Percentiles rank a stretch among this genome's conserved stretches.
phyloP scores from a whole-genome alignment of 208 protist species.

The Phytomonas sp. region DNA sequence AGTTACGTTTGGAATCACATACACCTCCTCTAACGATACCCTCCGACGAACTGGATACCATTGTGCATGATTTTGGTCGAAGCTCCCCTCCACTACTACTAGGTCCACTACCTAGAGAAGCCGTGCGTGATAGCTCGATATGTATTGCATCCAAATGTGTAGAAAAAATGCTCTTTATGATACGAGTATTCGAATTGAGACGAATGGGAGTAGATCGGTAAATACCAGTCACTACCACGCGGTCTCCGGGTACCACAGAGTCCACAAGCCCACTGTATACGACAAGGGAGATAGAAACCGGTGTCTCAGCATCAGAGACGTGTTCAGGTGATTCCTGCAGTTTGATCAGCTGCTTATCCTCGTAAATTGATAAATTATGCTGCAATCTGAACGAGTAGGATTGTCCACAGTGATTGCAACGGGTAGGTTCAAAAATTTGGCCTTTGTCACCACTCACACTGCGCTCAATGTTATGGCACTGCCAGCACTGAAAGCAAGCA shows the following conservation, averaged over 20 bases:
- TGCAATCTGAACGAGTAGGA: conserved; percentile 86
- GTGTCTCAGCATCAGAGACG: conserved; percentile 98
- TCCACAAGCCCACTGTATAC: conserved; percentile 96
- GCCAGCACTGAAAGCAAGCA: conserved; percentile 94
- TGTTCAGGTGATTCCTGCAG: conserved; percentile 97
- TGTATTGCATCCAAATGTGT: conserved; percentile 97
- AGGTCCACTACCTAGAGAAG: conserved; percentile 19
- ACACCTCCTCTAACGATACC: neutral
- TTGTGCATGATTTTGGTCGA: neutral
- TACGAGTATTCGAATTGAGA: conserved; percentile 90
- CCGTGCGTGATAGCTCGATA: conserved; percentile 84
- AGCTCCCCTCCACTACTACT: neutral
- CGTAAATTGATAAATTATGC: conserved; percentile 94
- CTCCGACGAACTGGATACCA: neutral
- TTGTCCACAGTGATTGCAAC: conserved; percentile 88
- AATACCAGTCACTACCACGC: conserved; percentile 97
- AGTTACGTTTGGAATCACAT: neutral
- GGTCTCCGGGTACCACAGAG: conserved; percentile 93
- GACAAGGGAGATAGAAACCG: conserved; percentile 94
- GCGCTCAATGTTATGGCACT: conserved; percentile 82
- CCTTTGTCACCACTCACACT: conserved; percentile 83
- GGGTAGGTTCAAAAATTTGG: conserved; percentile 94
- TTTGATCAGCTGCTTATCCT: conserved; percentile 96
- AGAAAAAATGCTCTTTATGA: conserved; percentile 92
- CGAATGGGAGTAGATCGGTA: conserved; percentile 92